phyloP scores from a whole-genome alignment of 768 basidiomycete species.

The Dacryopinax primogenitus region DNA sequence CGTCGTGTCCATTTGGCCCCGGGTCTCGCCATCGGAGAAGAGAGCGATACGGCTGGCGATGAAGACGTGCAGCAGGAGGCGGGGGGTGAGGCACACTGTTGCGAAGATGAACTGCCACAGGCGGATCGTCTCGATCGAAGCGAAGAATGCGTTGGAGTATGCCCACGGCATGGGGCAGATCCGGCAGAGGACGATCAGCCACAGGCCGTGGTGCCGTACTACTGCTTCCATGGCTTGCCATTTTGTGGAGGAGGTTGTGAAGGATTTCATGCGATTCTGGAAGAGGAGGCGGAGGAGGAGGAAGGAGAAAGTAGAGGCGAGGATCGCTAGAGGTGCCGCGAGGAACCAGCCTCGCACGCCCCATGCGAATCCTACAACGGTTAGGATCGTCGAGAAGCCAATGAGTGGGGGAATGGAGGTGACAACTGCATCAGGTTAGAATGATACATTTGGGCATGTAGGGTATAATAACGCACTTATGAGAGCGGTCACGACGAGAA shows the following conservation, averaged over 20 bases:
- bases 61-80: slow-evolving; percentile 58
- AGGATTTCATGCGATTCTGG: slow-evolving; percentile 40
- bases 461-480: slow-evolving; percentile 36
- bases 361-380: slow-evolving; percentile 71
- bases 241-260: slow-evolving; percentile 50
- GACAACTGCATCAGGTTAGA: too few species aligned
- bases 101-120: slow-evolving; percentile 66
- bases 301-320: slow-evolving; percentile 54
- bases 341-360: slow-evolving; percentile 65
- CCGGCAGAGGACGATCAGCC: slow-evolving; percentile 70
- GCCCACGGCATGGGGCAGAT: slow-evolving; percentile 78
- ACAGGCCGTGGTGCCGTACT: slow-evolving; percentile 62
- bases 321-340: slow-evolving; percentile 44
- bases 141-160: slow-evolving; percentile 57
- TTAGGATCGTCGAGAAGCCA: slow-evolving; percentile 53
- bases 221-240: slow-evolving; percentile 70
- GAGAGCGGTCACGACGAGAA: slow-evolving; percentile 39
- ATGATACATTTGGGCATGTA: too few species aligned
- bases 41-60: slow-evolving; percentile 63
- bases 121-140: slow-evolving; percentile 59
- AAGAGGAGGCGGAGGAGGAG: slow-evolving; percentile 47
- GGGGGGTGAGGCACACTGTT: slow-evolving; percentile 58
- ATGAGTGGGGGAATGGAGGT: slow-evolving; percentile 44
- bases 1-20: slow-evolving; percentile 62
- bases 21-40: slow-evolving; percentile 62